Base-by-base conservation (phyloP, 306 rosid species). In the Datisca glomerata region DNA sequence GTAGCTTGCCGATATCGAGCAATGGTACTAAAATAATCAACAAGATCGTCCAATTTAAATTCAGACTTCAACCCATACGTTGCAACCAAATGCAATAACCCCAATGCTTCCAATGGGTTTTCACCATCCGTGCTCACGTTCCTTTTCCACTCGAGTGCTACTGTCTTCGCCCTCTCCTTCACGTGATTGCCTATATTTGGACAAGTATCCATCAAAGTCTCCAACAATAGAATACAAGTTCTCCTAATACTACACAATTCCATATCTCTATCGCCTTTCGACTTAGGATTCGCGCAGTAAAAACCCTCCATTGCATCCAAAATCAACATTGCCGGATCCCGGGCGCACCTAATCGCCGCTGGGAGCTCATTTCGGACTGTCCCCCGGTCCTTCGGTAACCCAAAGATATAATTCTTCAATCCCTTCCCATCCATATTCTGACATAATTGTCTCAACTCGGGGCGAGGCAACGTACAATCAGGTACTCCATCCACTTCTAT, bases 351-450 rank as follows among this genome's bases (percentile, higher is more conserved):
- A 0, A 86, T 22, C 1, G 85, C 93, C 7, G 61, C 66, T 0
- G 61, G 60, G 23, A 86, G 72, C 59, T 86, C 93, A 10, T 16
- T 49, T 56, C 72, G 40, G 18, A 79, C n/a, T 13, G 41, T 44
- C 6, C 15, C 16, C 65, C 58, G 59, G 21, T 70, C 75, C 45
- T 41, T 49, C 15, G 62, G 35, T 17, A 65, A 25, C 17, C 55
- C 40, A 11, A 5, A 23, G 4, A 79, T 12, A 47, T 70, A 79
- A 44, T 60, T 71, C 47, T 68, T 67, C 73, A 86, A 45, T 56
- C 81, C 94, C 15, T 46, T 43, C 10, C 81, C 76, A 39, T 86
- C 84, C 86, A 73, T 68, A 24, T 43, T 63, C 74, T 71, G 71
- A 38, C 86, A 81, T 10, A 71, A 39, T 11, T 55, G 56, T 29